Evolutionary conservation across 495 filamentous ascomycete genomes (phyloP).

Genomic region (Recurvomyces mirabilis): DNA sequence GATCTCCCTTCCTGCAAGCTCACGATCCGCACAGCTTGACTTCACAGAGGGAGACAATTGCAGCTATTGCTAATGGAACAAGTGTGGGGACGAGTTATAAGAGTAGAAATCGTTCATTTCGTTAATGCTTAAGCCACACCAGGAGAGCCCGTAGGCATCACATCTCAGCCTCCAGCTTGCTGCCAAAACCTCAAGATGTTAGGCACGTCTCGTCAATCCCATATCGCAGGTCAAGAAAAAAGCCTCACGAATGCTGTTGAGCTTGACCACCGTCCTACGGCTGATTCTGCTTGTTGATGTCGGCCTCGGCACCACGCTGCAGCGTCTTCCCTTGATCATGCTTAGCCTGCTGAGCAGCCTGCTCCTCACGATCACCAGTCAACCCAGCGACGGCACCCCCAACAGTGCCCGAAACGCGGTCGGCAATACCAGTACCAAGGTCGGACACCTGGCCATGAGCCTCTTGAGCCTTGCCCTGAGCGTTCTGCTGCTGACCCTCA

Average conservation of each 20-base stretch:
- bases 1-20: no score
- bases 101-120: no score
- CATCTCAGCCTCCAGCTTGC: no score
- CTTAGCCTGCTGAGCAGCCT: constrained; percentile 49
- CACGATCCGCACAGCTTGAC: no score
- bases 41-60: no score
- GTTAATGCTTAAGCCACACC: no score
- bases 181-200: no score
- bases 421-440: constrained; percentile 53
- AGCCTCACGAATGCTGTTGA: no score
- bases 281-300: constrained; percentile 60
- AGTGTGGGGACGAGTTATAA: no score
- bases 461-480: constrained; percentile 67
- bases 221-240: background rate
- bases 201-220: background rate
- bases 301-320: constrained; percentile 73
- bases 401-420: constrained; percentile 62
- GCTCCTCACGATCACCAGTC: constrained; percentile 54
- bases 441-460: constrained; percentile 76
- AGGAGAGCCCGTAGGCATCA: no score
- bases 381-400: constrained; percentile 58
- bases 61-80: no score
- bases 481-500: constrained; percentile 66
- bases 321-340: constrained; percentile 81
- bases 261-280: no score